Percentiles rank a stretch among this genome's conserved stretches.
Conservation (phyloP, 2,329 filamentous ascomycete genomes). For the Microascus cirrosus region DNA sequence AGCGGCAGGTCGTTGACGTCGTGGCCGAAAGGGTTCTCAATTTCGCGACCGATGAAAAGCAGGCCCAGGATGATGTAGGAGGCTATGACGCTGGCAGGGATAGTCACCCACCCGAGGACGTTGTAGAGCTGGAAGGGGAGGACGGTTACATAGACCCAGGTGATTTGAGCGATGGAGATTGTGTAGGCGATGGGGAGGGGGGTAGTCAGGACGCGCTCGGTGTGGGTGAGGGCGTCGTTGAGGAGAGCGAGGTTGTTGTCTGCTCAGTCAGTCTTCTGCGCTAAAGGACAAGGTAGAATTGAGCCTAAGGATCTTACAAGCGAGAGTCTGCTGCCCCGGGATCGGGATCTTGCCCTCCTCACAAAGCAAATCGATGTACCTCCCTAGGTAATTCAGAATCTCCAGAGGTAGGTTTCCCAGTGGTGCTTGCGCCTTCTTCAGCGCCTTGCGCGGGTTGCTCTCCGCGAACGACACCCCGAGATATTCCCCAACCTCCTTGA, state of each 20-base stretch:
- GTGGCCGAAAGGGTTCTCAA: slow-evolving; percentile 75
- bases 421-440: slow-evolving; percentile 63
- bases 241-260: slow-evolving; percentile 50
- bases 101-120: slow-evolving; percentile 55
- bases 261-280: slow-evolving; percentile 13
- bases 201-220: slow-evolving; percentile 71
- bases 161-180: slow-evolving; percentile 78
- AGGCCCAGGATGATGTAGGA: slow-evolving; percentile 79
- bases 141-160: slow-evolving; percentile 71
- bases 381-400: slow-evolving; percentile 60
- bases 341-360: slow-evolving; percentile 41
- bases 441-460: slow-evolving; percentile 65
- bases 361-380: slow-evolving; percentile 53
- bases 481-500: slow-evolving; percentile 59
- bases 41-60: slow-evolving; percentile 62
- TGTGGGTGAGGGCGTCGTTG: slow-evolving; percentile 61
- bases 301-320: slow-evolving; percentile 20
- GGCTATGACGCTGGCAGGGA: slow-evolving; percentile 60
- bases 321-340: slow-evolving; percentile 47
- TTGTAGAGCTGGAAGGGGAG: slow-evolving; percentile 70
- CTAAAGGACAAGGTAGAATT: neutral
- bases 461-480: slow-evolving; percentile 67
- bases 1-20: slow-evolving; percentile 76
- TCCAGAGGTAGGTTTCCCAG: slow-evolving; percentile 78
- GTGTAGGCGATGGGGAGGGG: slow-evolving; percentile 74